Evolutionary conservation across 768 basidiomycete species (phyloP).

Genomic region (Ramaria sp.): DNA sequence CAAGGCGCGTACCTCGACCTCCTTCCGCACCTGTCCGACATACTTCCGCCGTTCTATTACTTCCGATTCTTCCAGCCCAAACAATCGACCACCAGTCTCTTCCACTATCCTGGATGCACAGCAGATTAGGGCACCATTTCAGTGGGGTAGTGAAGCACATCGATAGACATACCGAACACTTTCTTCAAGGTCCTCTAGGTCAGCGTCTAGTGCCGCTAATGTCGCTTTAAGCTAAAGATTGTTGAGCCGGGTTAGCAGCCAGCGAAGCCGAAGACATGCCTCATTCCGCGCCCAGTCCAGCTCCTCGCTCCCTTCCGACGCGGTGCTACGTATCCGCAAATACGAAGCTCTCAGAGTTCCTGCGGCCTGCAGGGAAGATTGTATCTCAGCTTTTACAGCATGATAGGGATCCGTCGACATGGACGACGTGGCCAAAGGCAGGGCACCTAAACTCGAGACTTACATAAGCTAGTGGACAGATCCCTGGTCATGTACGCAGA

Average conservation of each 20-base stretch:
- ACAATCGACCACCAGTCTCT: slow-evolving; percentile 69
- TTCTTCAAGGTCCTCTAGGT: slow-evolving; percentile 88
- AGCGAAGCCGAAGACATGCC: slow-evolving; percentile 29
- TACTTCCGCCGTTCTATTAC: slow-evolving; percentile 68
- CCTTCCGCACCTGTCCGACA: slow-evolving; percentile 58
- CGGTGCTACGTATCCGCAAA: slow-evolving; percentile 67
- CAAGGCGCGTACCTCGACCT: too few relatives aligned
- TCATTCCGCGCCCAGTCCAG: slow-evolving; percentile 71
- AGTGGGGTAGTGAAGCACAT: not conserved
- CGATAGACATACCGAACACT: slow-evolving; percentile 47
- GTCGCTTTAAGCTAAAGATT: slow-evolving; percentile 50
- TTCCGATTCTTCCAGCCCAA: slow-evolving; percentile 72
- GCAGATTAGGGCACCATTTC: not conserved
- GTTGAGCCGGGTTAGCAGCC: slow-evolving; percentile 18
- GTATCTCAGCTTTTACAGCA: slow-evolving; percentile 76
- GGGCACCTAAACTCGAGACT: not conserved
- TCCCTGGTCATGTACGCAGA: too few relatives aligned
- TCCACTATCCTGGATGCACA: slow-evolving; percentile 62
- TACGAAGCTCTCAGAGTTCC: slow-evolving; percentile 65
- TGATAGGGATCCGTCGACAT: slow-evolving; percentile 63
- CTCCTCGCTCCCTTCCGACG: slow-evolving; percentile 67
- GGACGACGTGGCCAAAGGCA: not conserved
- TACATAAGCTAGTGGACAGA: too few relatives aligned
- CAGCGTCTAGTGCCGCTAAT: slow-evolving; percentile 69
- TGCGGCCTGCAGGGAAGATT: slow-evolving; percentile 60